Base-by-base conservation (phyloP, 371 early-diverging fungal species). In the Saksenaea vasiformis region DNA sequence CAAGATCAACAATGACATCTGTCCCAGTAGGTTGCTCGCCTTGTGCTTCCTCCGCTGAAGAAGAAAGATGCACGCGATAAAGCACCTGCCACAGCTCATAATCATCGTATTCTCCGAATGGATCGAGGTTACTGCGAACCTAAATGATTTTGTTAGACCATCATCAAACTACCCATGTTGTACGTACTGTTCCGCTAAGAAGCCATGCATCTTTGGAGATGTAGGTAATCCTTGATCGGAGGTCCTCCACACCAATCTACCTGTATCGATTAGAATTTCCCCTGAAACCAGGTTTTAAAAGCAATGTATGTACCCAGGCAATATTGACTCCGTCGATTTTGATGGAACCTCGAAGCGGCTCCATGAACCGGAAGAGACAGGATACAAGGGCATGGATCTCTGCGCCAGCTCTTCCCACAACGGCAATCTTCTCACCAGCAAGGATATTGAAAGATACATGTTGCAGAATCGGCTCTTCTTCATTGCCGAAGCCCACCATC, bases 181-280 rank as follows among this genome's bases (percentile, higher is more conserved):
- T 54, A 31, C 69, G 58, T 57, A 80, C 80, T 0, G 92, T 86
- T 8, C 94, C 95, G 38, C 76, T 75, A 47, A 94, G 88, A 24
- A 96, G 65, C 56, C 91, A 88, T 0, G 94, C 93, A 27, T 95
- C 95, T 58, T 94, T 95, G 2, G 95, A 89, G 31, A 95, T 91
- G 58, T 92, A 91, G 8, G 92, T 85, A 15, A 87, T 82, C n/a
- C 83, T 77, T 10, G 86, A 86, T 41, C 91, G 77, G 36, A 95
- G 77, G 61, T 91, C 89, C 53, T 76, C 71, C 10, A 93, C 73
- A 1, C 92, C 93, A 62, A 95, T 76, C 34, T 64, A 60, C 38
- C 19, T 57, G 39, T n/a, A 35, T 22, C 14, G 26, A 9, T 19
- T 9, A 17, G 34, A 37, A 26, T n/a, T 35, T 41, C 35, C 3